Evolutionary conservation across 305 asterid genomes (phyloP).

Genomic region (Striga hermonthica): DNA sequence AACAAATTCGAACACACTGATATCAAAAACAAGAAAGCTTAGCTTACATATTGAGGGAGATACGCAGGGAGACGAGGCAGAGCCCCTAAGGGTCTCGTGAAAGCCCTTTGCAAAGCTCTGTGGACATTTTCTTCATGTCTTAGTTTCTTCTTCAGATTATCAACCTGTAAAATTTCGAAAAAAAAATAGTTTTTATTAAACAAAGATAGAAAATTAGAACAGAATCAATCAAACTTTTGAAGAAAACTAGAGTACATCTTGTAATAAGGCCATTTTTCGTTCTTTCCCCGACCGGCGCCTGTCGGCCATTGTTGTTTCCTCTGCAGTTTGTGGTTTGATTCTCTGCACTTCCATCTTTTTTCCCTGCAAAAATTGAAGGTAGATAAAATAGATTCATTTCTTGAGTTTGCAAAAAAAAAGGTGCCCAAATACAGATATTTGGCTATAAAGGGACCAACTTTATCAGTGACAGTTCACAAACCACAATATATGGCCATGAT

Average conservation of each 20-base stretch:
- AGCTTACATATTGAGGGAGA: conserved; percentile 73
- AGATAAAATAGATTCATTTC: not conserved
- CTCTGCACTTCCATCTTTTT: conserved; percentile 51
- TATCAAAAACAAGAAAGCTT: no score
- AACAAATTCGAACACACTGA: no score
- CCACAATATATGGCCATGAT: not conserved
- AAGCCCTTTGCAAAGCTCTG: conserved; percentile 77
- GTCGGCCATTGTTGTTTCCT: conserved; percentile 30
- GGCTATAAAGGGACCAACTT: not conserved
- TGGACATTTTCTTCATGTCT: conserved; percentile 85
- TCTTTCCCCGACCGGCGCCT: conserved; percentile 49
- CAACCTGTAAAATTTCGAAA: conserved; percentile 48
- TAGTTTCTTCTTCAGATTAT: conserved; percentile 75
- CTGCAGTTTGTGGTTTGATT: conserved; percentile 35
- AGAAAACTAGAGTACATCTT: conserved; percentile 48
- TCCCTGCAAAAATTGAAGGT: conserved; percentile 37
- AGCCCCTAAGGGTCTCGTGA: conserved; percentile 73
- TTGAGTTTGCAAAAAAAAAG: not conserved
- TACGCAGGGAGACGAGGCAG: conserved; percentile 88
- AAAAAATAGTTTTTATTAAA: not conserved
- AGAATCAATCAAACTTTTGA: not conserved
- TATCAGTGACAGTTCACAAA: conserved; percentile 3
- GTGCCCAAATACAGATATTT: not conserved
- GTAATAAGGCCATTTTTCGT: conserved; percentile 63
- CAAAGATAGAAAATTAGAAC: not conserved